Evolutionary conservation across 2,329 filamentous ascomycete genomes (phyloP).

Genomic region (Mycocentrospora acerina): DNA sequence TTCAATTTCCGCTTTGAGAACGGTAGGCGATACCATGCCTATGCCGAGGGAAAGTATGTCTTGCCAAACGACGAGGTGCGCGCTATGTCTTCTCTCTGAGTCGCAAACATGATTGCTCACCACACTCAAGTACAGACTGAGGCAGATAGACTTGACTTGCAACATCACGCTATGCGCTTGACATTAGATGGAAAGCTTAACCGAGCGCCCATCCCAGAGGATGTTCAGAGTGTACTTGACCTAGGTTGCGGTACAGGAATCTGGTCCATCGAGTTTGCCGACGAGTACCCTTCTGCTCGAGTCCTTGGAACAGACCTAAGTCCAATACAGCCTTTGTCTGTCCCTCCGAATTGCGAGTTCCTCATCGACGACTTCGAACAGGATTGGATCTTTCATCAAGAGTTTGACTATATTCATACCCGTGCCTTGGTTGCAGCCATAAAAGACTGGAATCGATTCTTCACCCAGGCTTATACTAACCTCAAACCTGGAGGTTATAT

Average conservation of each 20-base stretch:
- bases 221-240: slow-evolving; percentile 35
- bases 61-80: slow-evolving; percentile 37
- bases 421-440: slow-evolving; percentile 56
- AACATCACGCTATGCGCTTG: slow-evolving; percentile 38
- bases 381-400: slow-evolving; percentile 57
- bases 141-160: slow-evolving; percentile 33
- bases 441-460: slow-evolving; percentile 54
- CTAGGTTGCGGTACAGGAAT: slow-evolving; percentile 38
- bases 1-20: slow-evolving; percentile 35
- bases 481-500: slow-evolving; percentile 55
- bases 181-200: slow-evolving; percentile 34
- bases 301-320: slow-evolving; percentile 40
- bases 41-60: slow-evolving; percentile 33
- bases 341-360: slow-evolving; percentile 38
- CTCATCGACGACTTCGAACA: slow-evolving; percentile 43
- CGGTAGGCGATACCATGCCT: slow-evolving; percentile 35
- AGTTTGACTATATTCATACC: slow-evolving; percentile 61
- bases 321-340: slow-evolving; percentile 32
- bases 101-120: slow-evolving; percentile 3
- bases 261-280: slow-evolving; percentile 36
- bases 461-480: slow-evolving; percentile 43
- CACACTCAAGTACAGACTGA: slow-evolving; percentile 19
- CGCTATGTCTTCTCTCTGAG: neutral
- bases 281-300: slow-evolving; percentile 35
- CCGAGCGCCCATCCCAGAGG: slow-evolving; percentile 25